These are phyloP conservation scores for Ophiosphaerella narmari DNA, from an alignment of 2,329 filamentous ascomycete species.

Conservation along the genomic window DNA sequence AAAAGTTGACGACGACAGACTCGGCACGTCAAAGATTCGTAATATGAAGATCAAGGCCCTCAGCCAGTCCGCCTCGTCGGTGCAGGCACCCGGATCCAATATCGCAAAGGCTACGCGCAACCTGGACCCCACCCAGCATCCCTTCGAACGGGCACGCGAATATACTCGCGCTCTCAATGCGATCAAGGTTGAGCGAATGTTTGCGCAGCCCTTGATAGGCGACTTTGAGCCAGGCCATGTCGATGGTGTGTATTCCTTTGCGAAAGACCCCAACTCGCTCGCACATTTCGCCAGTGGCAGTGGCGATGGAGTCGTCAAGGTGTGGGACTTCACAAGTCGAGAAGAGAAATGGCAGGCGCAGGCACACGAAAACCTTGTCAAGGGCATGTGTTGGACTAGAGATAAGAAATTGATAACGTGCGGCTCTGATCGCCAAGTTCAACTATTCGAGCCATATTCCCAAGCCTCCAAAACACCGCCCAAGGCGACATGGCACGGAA, in stretches of 20 bases:
- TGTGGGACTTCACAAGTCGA: slow-evolving; percentile 78
- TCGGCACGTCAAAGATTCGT: slow-evolving; percentile 7
- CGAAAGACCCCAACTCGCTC: slow-evolving; percentile 54
- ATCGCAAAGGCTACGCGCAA: slow-evolving; percentile 70
- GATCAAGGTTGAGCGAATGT: slow-evolving; percentile 92
- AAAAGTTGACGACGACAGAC: slow-evolving; percentile 23
- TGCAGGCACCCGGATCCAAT: slow-evolving; percentile 69
- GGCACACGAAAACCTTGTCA: slow-evolving; percentile 93
- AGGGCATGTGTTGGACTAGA: slow-evolving; percentile 85
- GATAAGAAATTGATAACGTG: slow-evolving; percentile 86
- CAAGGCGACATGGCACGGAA: slow-evolving; percentile 81
- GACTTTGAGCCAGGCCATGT: slow-evolving; percentile 91
- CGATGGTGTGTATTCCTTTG: slow-evolving; percentile 68
- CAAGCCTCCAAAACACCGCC: slow-evolving; percentile 71
- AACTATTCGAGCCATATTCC: slow-evolving; percentile 89
- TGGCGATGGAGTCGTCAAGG: slow-evolving; percentile 88
- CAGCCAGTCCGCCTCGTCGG: slow-evolving; percentile 65
- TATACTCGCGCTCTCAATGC: slow-evolving; percentile 80
- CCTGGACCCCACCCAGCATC: slow-evolving; percentile 83
- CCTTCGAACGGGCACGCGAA: slow-evolving; percentile 88
- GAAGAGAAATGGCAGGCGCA: slow-evolving; percentile 77
- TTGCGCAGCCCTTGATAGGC: slow-evolving; percentile 79
- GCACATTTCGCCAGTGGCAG: slow-evolving; percentile 49
- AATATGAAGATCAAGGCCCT: slow-evolving; percentile 62
- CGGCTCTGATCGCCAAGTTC: slow-evolving; percentile 82